Conservation (phyloP, 371 early-diverging fungal genomes). For the Mycotypha africana region DNA sequence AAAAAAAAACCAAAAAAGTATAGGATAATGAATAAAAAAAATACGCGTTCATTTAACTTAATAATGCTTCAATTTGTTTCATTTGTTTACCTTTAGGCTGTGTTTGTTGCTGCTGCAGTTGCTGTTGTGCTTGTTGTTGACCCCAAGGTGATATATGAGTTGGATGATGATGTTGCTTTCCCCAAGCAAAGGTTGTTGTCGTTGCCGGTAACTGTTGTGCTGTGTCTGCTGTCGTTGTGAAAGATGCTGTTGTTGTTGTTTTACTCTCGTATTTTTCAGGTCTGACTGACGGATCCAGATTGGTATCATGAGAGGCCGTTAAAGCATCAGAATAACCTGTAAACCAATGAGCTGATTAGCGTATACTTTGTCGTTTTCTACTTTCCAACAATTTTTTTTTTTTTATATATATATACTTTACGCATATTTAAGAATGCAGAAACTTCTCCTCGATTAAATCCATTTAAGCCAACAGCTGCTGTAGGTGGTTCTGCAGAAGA, state of each 20-base stretch:
- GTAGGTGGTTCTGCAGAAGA: constrained; percentile 4
- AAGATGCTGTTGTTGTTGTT: constrained; percentile 8
- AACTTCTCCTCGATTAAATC: constrained; percentile 16
- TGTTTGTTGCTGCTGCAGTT: too few relatives aligned
- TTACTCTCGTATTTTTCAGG: constrained; percentile 18
- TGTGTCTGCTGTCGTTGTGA: too few relatives aligned
- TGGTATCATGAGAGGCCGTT: constrained; percentile 26
- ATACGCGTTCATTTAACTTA: too few relatives aligned
- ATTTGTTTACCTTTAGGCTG: too few relatives aligned
- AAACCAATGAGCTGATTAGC: too few relatives aligned
- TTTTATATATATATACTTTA: not conserved
- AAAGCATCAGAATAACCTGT: constrained; percentile 23
- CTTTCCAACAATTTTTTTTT: not conserved
- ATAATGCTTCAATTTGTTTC: too few relatives aligned
- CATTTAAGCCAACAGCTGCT: constrained; percentile 4
- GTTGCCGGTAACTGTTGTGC: too few relatives aligned
- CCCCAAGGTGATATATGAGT: too few relatives aligned
- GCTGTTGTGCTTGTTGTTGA: too few relatives aligned
- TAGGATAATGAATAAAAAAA: not conserved
- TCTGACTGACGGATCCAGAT: constrained; percentile 18
- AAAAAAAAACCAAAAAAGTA: not conserved
- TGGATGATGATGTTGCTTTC: too few relatives aligned
- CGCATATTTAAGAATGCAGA: constrained; percentile 24
- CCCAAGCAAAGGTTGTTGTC: constrained; percentile 17
- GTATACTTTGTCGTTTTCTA: too few relatives aligned